Base-by-base conservation (phyloP, 208 protist genomes). In the Crithidia mellificae region DNA sequence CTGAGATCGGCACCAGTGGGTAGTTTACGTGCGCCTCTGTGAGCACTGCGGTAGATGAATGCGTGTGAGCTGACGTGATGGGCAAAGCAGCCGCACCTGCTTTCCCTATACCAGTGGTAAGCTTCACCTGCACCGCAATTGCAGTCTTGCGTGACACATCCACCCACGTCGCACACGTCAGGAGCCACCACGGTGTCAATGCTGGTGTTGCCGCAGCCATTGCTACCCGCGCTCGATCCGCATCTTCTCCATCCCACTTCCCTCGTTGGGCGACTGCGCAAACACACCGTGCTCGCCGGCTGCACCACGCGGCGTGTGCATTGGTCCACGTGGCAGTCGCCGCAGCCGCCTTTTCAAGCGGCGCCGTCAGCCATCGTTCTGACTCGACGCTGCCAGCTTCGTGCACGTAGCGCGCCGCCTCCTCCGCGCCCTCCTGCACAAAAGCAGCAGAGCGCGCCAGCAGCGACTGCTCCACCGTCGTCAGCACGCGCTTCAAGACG, bases 321-420 rank as follows among this genome's bases (percentile, higher is more conserved):
- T n/a, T n/a, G n/a, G n/a, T n/a, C n/a, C n/a, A n/a, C n/a, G n/a
- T n/a, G n/a, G n/a, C n/a, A n/a, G n/a, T n/a, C n/a, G n/a, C n/a
- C n/a, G n/a, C n/a, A n/a, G n/a, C n/a, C n/a, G n/a, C n/a, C n/a
- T n/a, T n/a, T n/a, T n/a, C n/a, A n/a, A n/a, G 17, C 15, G n/a
- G 30, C 9, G 34, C 34, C 19, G 53, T 7, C 2, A 25, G 50
- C 30, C 22, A 55, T 30, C 27, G 7, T 12, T 22, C n/a, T n/a
- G 59, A 55, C 20, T 44, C 55, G 29, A 65, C 32, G 5, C 22
- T 14, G 22, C 46, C 59, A 2, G 46, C 59, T 32, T 65, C 59
- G 1, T 20, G 17, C 4, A 43, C 34, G 34, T 46, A 65, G 0
- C 27, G 32, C 20, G 59, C 59, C 8, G 47, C 59, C 22, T 65